phyloP scores from a whole-genome alignment of 768 basidiomycete genomes.

The Termitomyces sp. region DNA sequence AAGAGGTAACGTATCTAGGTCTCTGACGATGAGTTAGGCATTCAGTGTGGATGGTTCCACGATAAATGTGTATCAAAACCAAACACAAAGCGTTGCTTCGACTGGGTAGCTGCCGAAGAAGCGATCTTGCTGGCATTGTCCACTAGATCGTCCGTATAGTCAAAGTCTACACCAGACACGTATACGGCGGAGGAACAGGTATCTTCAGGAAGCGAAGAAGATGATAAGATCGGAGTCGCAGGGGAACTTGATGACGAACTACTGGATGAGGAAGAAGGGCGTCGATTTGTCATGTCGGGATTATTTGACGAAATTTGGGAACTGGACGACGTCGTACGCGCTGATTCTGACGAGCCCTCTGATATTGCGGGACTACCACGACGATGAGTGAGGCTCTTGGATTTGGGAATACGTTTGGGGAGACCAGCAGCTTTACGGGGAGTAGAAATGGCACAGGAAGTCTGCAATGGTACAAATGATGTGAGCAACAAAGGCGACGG shows the following conservation, averaged over 20 bases:
- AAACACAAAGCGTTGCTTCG: neutral
- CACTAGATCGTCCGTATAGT: constrained; percentile 1
- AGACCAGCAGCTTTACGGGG: no score
- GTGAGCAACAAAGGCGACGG: no score
- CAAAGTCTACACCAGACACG: constrained; percentile 13
- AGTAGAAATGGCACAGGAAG: no score
- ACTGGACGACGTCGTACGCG: no score
- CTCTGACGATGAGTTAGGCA: neutral
- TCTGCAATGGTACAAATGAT: no score
- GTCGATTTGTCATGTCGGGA: no score
- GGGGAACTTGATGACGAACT: constrained; percentile 16
- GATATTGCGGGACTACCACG: no score
- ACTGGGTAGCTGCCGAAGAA: neutral
- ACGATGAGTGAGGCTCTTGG: no score
- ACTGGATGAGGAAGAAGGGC: constrained; percentile 18
- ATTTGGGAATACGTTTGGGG: no score
- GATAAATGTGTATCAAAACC: neutral
- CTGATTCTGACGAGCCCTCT: no score
- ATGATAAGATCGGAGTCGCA: constrained; percentile 12
- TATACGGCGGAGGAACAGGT: neutral
- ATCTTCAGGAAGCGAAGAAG: constrained; percentile 4
- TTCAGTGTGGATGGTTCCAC: neutral
- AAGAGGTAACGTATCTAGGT: no score
- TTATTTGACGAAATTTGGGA: no score
- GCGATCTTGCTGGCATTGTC: neutral